phyloP scores from a whole-genome alignment of 2,329 filamentous ascomycete species.

The Claviceps sp. region DNA sequence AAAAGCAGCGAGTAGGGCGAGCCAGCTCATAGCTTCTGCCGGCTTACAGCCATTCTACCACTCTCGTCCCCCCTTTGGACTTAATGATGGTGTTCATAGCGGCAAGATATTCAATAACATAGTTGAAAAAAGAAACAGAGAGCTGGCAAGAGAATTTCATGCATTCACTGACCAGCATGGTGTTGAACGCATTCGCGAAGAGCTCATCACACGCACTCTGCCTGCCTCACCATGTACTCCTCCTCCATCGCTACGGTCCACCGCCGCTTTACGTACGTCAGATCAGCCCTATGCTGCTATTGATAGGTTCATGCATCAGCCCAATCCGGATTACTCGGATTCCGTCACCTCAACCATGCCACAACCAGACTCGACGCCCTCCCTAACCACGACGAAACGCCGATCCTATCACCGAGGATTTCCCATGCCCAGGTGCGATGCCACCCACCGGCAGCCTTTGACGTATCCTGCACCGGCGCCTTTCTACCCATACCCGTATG shows the following conservation, averaged over 20 bases:
- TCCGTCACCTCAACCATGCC: constrained; percentile 18
- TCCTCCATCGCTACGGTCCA: constrained; percentile 26
- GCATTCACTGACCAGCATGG: neutral
- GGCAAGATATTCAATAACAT: neutral
- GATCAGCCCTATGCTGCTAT: constrained; percentile 17
- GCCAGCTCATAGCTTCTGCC: constrained; percentile 6
- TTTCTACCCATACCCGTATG: constrained; percentile 36
- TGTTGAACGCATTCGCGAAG: constrained; percentile 15
- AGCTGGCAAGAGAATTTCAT: neutral
- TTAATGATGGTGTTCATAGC: constrained; percentile 14
- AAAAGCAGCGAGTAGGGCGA: constrained; percentile 1
- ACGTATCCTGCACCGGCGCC: constrained; percentile 15
- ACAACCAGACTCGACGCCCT: constrained; percentile 12
- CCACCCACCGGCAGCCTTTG: constrained; percentile 13
- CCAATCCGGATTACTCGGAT: constrained; percentile 35
- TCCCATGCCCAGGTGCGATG: constrained; percentile 24
- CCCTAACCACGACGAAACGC: constrained; percentile 22
- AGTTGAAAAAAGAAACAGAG: constrained; percentile 1
- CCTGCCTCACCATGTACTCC: constrained; percentile 37
- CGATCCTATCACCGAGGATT: constrained; percentile 30
- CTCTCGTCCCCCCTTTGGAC: constrained; percentile 12
- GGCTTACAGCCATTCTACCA: neutral
- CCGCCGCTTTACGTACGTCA: constrained; percentile 28
- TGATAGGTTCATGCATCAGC: constrained; percentile 31
- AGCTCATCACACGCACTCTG: constrained; percentile 24